Evolutionary conservation across 2,329 filamentous ascomycete species (phyloP).

Genomic region (Helotiales sp.): DNA sequence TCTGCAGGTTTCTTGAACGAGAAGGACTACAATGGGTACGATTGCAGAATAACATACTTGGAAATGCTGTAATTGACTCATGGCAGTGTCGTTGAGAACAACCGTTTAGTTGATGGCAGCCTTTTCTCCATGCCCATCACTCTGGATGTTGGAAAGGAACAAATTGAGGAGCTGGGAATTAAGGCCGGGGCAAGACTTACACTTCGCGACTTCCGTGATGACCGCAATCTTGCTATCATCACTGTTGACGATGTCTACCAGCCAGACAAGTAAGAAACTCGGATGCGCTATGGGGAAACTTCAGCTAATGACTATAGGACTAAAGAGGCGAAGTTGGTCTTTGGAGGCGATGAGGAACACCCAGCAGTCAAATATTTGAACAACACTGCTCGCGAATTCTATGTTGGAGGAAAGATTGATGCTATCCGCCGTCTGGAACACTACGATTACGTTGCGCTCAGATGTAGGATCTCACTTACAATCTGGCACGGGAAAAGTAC

Average conservation of each 20-base stretch:
- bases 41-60: slow-evolving; percentile 27
- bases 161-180: slow-evolving; percentile 75
- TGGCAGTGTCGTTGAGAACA: slow-evolving; percentile 80
- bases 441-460: slow-evolving; percentile 97
- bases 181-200: slow-evolving; percentile 83
- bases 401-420: slow-evolving; percentile 94
- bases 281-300: background rate
- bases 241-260: slow-evolving; percentile 95
- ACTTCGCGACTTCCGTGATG: slow-evolving; percentile 93
- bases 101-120: slow-evolving; percentile 84
- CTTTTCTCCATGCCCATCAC: slow-evolving; percentile 98
- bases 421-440: slow-evolving; percentile 95
- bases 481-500: slow-evolving; percentile 9
- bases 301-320: slow-evolving; percentile 56
- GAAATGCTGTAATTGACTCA: slow-evolving; percentile 41
- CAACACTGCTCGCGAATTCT: slow-evolving; percentile 81
- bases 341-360: slow-evolving; percentile 89
- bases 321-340: slow-evolving; percentile 91
- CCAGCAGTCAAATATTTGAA: slow-evolving; percentile 91
- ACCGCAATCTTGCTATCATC: slow-evolving; percentile 93
- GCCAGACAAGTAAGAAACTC: slow-evolving; percentile 79
- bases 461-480: slow-evolving; percentile 69
- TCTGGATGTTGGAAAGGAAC: slow-evolving; percentile 78
- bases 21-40: slow-evolving; percentile 92
- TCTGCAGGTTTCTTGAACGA: slow-evolving; percentile 89